Evolutionary conservation across 2,329 filamentous ascomycete genomes (phyloP), one percentile per base, ranked within the genome.

Genomic region (Colletotrichum sp.): DNA sequence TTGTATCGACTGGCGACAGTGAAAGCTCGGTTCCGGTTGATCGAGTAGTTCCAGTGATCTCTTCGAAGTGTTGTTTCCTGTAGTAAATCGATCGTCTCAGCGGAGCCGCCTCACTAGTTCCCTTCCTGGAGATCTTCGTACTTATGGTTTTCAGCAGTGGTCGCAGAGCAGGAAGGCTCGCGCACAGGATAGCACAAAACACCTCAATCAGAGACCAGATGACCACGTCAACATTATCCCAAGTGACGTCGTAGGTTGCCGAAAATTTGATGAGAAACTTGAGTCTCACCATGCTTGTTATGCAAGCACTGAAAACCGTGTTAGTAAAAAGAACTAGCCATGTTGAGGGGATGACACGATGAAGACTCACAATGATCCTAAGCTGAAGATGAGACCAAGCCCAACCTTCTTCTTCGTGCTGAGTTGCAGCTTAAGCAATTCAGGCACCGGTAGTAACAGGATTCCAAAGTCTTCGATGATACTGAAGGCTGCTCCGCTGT

Each of bases 81-180:
- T 36, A 62, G 25, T 69, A 44, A 13, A 61, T 49, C 5, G 67
- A 44, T 8, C 27, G 52, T 13, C 55, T 69, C 32, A 30, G 22
- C 22, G 67, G 55, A 13, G 55, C 52, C 7, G 52, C 67, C 27
- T 55, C 44, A 13, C 63, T 49, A 13, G 25, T n/a, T 25, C 27
- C 52, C 52, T 44, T 69, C 36, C 11, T 76, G 76, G 30, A 73
- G 32, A 27, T 74, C 69, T 71, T 79, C 67, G 76, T 78, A 77
- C 70, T 77, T 75, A 65, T 78, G 76, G 16, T 66, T 22, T 8
- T 76, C 77, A 66, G 76, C 75, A 27, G 72, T 67, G 84, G 87
- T 0, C 86, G 87, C 7, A 82, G 85, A 29, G 85, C 83, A 6
- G 83, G 82, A 1, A 87, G 84, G 68, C 86, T 88, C 61, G 85